Base-by-base conservation (phyloP, 2,329 filamentous ascomycete species). In the Dothiorella sarmentorum region DNA sequence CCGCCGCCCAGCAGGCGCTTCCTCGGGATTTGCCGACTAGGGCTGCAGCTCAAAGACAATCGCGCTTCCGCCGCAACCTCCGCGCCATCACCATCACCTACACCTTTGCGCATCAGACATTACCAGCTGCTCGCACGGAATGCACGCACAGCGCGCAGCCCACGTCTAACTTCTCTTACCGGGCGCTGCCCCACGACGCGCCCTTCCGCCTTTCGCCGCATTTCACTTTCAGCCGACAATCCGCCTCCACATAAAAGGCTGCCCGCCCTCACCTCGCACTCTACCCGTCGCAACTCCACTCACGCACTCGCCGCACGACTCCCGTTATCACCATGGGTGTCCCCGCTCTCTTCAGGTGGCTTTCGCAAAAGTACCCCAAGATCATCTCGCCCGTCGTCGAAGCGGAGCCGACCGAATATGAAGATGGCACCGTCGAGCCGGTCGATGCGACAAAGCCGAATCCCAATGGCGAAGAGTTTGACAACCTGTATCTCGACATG, bases 401-500 rank as follows among this genome's bases (percentile, higher is more conserved):
- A 78, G 90, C 97, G 63, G 81, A 85, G 65, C 89, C 92, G 9
- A 20, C 37, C 26, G 80, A 88, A 58, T 86, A 86, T 63, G 85
- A 97, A 73, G 90, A 96, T 81, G 93, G 91, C 64, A 83, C 87
- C 42, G 81, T 84, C 65, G 87, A 97, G 60, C 94, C 94, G 2
- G 85, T 97, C 61, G 91, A 99, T 71, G 86, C 85, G 10, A 91
- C 88, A 6, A 80, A 84, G 37, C 86, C 90, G 5, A 99, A 99
- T 70, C 95, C 95, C 2, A 99, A 99, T 76, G 91, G 91, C 72
- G 93, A 97, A 76, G 94, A 99, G 74, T 90, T 96, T 69, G 93
- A 99, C 77, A 99, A 99, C 69, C 80, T 99, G 5, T 99, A 99
- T 71, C 84, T 99, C 63, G 94, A 99, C 70, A 97, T 99, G 93